phyloP scores from a whole-genome alignment of 768 basidiomycete genomes.

The Suillus weaverae region DNA sequence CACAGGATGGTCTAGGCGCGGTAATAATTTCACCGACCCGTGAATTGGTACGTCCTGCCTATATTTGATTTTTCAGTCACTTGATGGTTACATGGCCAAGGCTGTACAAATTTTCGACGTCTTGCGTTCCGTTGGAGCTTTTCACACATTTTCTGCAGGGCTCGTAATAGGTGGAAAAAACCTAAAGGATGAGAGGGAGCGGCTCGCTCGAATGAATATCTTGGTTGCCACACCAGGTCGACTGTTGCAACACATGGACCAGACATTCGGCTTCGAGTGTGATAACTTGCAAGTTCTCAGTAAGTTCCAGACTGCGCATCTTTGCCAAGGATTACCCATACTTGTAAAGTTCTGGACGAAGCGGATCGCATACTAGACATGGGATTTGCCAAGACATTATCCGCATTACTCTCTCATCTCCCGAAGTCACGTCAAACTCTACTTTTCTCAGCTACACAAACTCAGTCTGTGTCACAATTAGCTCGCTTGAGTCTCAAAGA shows the following conservation, averaged over 20 bases:
- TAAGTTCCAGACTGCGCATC: constrained; percentile 36
- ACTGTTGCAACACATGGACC: constrained; percentile 96
- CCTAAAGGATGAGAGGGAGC: constrained; percentile 87
- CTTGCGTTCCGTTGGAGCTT: constrained; percentile 86
- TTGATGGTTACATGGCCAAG: constrained; percentile 38
- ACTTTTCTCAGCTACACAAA: constrained; percentile 96
- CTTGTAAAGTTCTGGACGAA: constrained; percentile 76
- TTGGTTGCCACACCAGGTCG: constrained; percentile 97
- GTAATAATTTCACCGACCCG: constrained; percentile 92
- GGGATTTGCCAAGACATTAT: constrained; percentile 88
- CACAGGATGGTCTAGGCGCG: constrained; percentile 78
- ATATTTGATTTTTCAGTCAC: not conserved
- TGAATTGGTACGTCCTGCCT: constrained; percentile 65
- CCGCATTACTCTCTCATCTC: constrained; percentile 89
- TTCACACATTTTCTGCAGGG: constrained; percentile 91
- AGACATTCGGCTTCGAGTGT: constrained; percentile 92
- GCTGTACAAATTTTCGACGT: constrained; percentile 99
- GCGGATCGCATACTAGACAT: constrained; percentile 96
- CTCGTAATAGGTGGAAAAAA: constrained; percentile 96
- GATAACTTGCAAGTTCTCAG: constrained; percentile 90
- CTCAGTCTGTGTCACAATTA: constrained; percentile 82
- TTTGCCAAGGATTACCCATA: constrained; percentile 25
- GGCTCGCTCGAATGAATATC: constrained; percentile 93
- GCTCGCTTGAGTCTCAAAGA: constrained; percentile 87
- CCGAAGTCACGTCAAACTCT: constrained; percentile 92